Base-by-base conservation (phyloP, 345 rosid species). In the Heritiera fomes region DNA sequence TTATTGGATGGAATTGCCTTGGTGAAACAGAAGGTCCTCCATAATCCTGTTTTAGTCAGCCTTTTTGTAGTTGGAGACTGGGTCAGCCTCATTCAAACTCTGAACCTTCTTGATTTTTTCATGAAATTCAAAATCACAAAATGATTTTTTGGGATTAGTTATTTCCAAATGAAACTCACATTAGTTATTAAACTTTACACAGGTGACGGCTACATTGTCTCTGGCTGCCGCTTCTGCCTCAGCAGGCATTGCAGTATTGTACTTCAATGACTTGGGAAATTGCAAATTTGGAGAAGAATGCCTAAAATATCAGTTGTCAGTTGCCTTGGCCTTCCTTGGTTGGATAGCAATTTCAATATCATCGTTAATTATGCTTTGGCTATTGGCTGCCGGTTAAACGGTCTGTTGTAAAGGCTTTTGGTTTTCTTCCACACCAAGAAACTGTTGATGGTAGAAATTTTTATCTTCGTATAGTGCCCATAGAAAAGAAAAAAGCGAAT, bases 61-160 rank as follows among this genome's bases (percentile, higher is more conserved):
- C 92, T 93, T 64, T 95, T 93, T 67, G 94, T 92, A 20, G 92
- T 95, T 41, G 98, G 98, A 85, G 98, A 93, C 66, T 89, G 94
- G 95, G 97, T 93, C 30, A 85, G 85, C 59, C 75, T 81, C 84
- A 41, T 30, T 13, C 20, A 61, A 73, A 68, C 71, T 78, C 18
- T 45, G 46, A 43, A 53, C 69, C 4, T 32, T 66, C 78, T 75
- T 28, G 34, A 13, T 15, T 59, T 23, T 28, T 67, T 38, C 65
- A 60, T 49, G 43, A 67, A 41, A 53, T 34, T 32, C 77, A 34
- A 34, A 34, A 34, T 34, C 43, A 41, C 43, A 41, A 66, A 75
- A 4, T 45, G 41, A 8, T 70, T 53, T 70, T 53, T 3, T n/a
- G 40, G 49, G 32, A 30, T 80, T 43, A 18, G 34, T 61, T 47